Conservation (phyloP, 2,329 filamentous ascomycete species). For the Colletotrichum simmondsii region DNA sequence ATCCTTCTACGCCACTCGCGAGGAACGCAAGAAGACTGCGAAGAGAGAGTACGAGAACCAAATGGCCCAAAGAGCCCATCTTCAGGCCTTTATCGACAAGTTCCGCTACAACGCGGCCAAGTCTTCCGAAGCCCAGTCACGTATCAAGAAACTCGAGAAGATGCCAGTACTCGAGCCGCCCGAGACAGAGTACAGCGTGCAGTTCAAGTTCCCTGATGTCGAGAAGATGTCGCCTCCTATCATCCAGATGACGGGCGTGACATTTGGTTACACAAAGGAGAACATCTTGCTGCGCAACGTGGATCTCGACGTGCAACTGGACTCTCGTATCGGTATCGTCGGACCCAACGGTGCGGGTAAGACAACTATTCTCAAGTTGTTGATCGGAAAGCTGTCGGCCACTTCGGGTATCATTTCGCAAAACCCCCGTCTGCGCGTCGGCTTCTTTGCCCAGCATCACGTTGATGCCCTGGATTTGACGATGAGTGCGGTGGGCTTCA, state of each 20-base stretch:
- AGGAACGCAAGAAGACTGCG: constrained; percentile 95
- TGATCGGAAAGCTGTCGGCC: constrained; percentile 85
- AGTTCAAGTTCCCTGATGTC: constrained; percentile 97
- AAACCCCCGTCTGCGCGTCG: constrained; percentile 87
- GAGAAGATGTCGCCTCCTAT: constrained; percentile 98
- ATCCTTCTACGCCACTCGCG: constrained; percentile 95
- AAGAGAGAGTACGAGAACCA: constrained; percentile 99
- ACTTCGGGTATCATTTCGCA: constrained; percentile 86
- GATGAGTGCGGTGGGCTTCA: constrained; percentile 91
- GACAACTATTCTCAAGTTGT: constrained; percentile 97
- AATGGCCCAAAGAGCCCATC: constrained; percentile 90
- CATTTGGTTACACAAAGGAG: constrained; percentile 87
- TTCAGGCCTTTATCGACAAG: constrained; percentile 99
- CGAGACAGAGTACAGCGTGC: constrained; percentile 93
- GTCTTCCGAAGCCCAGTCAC: constrained; percentile 96
- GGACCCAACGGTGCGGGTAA: constrained; percentile 99
- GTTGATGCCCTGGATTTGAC: constrained; percentile 94
- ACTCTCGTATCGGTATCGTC: constrained; percentile 98
- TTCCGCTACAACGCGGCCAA: constrained; percentile 99
- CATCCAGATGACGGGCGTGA: constrained; percentile 94
- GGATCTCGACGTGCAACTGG: constrained; percentile 95
- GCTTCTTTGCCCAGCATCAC: constrained; percentile 98
- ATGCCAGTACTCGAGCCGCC: constrained; percentile 93
- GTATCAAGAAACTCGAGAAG: constrained; percentile 98
- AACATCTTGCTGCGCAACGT: constrained; percentile 85